Percentiles rank a stretch among this genome's conserved stretches.
Evolutionary conservation across 805 yeast species (phyloP).

Genomic region (Pichia ethanolica): DNA sequence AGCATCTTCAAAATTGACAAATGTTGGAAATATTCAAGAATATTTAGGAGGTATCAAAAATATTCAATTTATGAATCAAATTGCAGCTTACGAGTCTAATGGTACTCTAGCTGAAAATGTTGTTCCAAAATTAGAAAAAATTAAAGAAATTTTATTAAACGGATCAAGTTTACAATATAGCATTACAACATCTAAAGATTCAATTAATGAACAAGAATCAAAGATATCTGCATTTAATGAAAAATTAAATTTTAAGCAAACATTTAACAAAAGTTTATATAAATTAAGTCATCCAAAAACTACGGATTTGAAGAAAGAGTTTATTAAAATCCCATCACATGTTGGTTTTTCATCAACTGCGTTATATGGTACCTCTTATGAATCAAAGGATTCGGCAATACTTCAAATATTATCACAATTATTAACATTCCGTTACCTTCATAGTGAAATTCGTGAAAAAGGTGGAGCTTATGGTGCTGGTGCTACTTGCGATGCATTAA

Average conservation of each 20-base stretch:
- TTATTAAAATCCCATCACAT: constrained; percentile 75
- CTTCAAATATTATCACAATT: constrained; percentile 77
- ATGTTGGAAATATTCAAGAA: constrained; percentile 55
- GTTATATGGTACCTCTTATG: constrained; percentile 57
- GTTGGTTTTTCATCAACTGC: constrained; percentile 76
- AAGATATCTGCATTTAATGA: constrained; percentile 28
- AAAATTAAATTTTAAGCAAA: constrained; percentile 5
- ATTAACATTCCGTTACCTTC: constrained; percentile 75
- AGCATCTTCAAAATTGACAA: constrained; percentile 58
- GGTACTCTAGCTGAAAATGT: constrained; percentile 44
- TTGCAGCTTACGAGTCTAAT: constrained; percentile 48
- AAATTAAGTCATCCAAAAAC: not conserved
- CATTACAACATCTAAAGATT: constrained; percentile 49
- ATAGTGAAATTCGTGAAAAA: constrained; percentile 84
- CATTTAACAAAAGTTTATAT: constrained; percentile 12
- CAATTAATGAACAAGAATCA: constrained; percentile 30
- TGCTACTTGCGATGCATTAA: constrained; percentile 69
- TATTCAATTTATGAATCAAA: constrained; percentile 55
- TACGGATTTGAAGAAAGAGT: constrained; percentile 8
- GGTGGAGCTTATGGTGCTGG: constrained; percentile 99
- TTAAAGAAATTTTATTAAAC: constrained; percentile 38
- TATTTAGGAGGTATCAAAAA: constrained; percentile 69
- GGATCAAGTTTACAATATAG: constrained; percentile 43
- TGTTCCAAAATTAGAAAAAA: constrained; percentile 53
- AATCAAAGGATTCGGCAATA: constrained; percentile 71